A percentile compares a stretch with the other conserved stretches of the same genome.
Evolutionary conservation across 257 asterid genomes (phyloP).

Genomic region (Gardenia jasminoides): DNA sequence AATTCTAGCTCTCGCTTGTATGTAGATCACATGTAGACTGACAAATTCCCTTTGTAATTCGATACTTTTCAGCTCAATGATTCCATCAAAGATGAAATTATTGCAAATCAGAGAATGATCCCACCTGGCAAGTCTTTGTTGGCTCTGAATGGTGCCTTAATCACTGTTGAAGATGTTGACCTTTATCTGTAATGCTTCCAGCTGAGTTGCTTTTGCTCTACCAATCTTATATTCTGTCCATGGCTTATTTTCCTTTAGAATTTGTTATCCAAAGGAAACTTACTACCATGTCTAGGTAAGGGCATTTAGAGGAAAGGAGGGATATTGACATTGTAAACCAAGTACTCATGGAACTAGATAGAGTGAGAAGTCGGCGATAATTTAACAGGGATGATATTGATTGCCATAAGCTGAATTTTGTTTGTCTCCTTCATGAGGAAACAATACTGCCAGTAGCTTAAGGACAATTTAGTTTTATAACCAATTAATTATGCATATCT

Average conservation of each 20-base stretch:
- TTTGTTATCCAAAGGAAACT: neutral
- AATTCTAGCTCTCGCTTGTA: constrained; percentile 4
- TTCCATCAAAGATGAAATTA: constrained; percentile 91
- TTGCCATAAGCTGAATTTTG: neutral
- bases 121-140: constrained; percentile 97
- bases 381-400: neutral
- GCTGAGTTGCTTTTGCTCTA: constrained; percentile 11
- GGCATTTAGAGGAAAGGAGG: neutral
- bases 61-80: constrained; percentile 73
- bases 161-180: constrained; percentile 93
- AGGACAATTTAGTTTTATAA: neutral
- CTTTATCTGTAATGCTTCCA: constrained; percentile 76
- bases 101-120: constrained; percentile 89
- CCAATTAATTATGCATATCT: neutral
- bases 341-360: neutral
- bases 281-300: neutral
- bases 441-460: neutral
- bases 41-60: constrained; percentile 24
- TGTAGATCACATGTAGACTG: constrained; percentile 21
- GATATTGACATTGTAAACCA: neutral
- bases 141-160: constrained; percentile 97
- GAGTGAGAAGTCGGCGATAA: neutral
- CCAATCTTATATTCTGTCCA: neutral
- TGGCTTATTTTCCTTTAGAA: neutral
- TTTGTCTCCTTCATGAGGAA: neutral